phyloP scores from a whole-genome alignment of 2,329 filamentous ascomycete genomes.

The Scytalidium lignicola region DNA sequence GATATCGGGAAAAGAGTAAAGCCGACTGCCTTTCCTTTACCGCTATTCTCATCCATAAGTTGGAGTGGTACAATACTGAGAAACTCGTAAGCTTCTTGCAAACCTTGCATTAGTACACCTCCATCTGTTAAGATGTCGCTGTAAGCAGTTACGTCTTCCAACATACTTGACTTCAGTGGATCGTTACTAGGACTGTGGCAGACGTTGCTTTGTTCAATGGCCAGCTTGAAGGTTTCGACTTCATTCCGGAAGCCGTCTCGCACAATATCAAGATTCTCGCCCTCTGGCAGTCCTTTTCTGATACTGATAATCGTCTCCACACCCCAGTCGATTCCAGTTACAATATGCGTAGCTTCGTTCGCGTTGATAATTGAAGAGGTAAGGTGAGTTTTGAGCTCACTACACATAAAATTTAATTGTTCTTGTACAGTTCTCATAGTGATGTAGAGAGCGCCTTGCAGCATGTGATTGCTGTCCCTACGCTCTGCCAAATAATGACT shows the following conservation, averaged over 20 bases:
- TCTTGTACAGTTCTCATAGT: constrained; percentile 11
- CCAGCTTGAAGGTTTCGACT: background rate
- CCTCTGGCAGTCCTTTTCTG: background rate
- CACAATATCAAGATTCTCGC: background rate
- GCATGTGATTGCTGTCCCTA: constrained; percentile 3
- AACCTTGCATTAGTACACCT: constrained; percentile 9
- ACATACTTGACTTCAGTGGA: background rate
- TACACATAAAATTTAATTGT: constrained; percentile 8
- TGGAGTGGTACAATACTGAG: constrained; percentile 15
- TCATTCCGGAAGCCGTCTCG: background rate
- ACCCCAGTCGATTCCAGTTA: constrained; percentile 15
- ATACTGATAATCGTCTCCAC: constrained; percentile 8
- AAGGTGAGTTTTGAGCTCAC: constrained; percentile 3
- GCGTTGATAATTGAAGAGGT: constrained; percentile 1
- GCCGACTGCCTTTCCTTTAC: constrained; percentile 19
- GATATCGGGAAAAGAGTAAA: constrained; percentile 23
- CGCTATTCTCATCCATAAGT: constrained; percentile 14
- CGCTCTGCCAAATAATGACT: constrained; percentile 10
- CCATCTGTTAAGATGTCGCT: constrained; percentile 14
- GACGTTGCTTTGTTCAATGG: background rate
- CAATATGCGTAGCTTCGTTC: constrained; percentile 13
- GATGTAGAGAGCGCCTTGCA: constrained; percentile 11
- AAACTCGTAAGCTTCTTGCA: constrained; percentile 18
- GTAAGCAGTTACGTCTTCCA: constrained; percentile 12
- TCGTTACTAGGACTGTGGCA: background rate